These are phyloP conservation scores for Cymbopogon flexuosus DNA, from an alignment of 202 grass and related monocot species.

Conservation along the genomic window DNA sequence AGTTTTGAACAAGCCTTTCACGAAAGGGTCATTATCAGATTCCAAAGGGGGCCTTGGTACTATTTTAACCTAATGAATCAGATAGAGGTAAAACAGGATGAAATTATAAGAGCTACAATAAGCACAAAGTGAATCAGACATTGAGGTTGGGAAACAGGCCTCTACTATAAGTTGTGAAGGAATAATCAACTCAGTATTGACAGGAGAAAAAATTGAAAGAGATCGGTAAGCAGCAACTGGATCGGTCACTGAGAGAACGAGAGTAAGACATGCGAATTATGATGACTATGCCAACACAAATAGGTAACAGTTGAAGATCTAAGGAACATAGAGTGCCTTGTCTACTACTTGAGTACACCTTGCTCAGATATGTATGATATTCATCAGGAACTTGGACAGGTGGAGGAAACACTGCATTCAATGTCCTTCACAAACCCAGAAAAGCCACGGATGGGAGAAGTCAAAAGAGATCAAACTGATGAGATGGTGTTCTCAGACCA, in stretches of 20 bases:
- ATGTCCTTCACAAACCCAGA: constrained; percentile 10
- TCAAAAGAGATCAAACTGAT: constrained; percentile 17
- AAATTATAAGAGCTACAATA: not conserved
- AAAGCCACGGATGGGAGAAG: constrained; percentile 27
- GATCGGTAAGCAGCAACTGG: constrained; percentile 20
- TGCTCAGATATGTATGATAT: constrained; percentile 24
- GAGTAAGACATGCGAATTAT: constrained; percentile 26
- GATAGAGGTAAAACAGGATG: not conserved
- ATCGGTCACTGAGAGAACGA: constrained; percentile 6
- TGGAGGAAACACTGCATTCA: constrained; percentile 2
- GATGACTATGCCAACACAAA: constrained; percentile 33
- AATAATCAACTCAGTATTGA: not conserved
- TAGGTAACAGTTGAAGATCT: constrained; percentile 21
- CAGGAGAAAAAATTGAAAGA: constrained; percentile 14
- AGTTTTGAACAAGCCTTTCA: not conserved
- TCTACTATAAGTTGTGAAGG: not conserved
- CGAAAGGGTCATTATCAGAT: not conserved
- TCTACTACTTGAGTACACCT: constrained; percentile 2
- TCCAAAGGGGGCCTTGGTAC: not conserved
- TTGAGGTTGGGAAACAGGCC: not conserved
- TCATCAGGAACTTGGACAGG: constrained; percentile 16
- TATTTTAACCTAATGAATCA: not conserved
- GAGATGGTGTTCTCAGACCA: constrained; percentile 5
- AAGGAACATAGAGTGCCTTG: constrained; percentile 35
- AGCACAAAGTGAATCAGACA: constrained; percentile 1